These are phyloP conservation scores for Naganishia onofrii DNA, from an alignment of 768 basidiomycete species.

Conservation along the genomic window DNA sequence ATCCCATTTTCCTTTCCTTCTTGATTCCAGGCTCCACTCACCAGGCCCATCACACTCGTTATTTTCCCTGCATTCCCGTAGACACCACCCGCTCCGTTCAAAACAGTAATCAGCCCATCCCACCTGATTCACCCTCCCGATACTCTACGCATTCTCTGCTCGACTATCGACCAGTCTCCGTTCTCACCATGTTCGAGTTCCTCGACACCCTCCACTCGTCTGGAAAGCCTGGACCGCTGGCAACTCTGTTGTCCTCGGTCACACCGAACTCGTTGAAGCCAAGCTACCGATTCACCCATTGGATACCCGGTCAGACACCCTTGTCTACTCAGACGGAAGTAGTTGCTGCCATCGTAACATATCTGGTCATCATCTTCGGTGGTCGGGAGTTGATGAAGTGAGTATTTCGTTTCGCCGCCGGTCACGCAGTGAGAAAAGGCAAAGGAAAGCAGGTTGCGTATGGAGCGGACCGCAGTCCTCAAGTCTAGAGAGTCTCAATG, in stretches of 20 bases:
- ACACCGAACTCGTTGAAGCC: slow-evolving; percentile 40
- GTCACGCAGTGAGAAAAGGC: neutral
- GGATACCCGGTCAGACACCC: slow-evolving; percentile 73
- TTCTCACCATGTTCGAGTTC: slow-evolving; percentile 29
- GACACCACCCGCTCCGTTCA: neutral
- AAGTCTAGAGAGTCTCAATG: neutral
- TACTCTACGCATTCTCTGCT: neutral
- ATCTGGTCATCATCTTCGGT: slow-evolving; percentile 85
- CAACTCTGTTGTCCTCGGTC: slow-evolving; percentile 29
- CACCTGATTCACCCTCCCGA: slow-evolving; percentile 14
- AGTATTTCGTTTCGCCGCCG: slow-evolving; percentile 30
- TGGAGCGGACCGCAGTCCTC: too few species aligned
- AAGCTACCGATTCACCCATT: slow-evolving; percentile 58
- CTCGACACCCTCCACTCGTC: slow-evolving; percentile 12
- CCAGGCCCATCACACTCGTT: slow-evolving; percentile 6
- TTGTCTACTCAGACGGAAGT: slow-evolving; percentile 75
- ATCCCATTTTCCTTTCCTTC: too few species aligned
- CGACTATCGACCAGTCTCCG: neutral
- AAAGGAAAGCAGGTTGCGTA: neutral
- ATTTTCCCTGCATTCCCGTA: neutral
- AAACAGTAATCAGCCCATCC: slow-evolving; percentile 10
- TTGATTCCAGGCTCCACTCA: slow-evolving; percentile 8
- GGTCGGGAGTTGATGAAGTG: slow-evolving; percentile 78
- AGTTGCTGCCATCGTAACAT: slow-evolving; percentile 65
- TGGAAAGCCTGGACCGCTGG: slow-evolving; percentile 31